These are phyloP conservation scores for Ophiostoma ips DNA, from an alignment of 2,329 filamentous ascomycete genomes.

Conservation along the genomic window DNA sequence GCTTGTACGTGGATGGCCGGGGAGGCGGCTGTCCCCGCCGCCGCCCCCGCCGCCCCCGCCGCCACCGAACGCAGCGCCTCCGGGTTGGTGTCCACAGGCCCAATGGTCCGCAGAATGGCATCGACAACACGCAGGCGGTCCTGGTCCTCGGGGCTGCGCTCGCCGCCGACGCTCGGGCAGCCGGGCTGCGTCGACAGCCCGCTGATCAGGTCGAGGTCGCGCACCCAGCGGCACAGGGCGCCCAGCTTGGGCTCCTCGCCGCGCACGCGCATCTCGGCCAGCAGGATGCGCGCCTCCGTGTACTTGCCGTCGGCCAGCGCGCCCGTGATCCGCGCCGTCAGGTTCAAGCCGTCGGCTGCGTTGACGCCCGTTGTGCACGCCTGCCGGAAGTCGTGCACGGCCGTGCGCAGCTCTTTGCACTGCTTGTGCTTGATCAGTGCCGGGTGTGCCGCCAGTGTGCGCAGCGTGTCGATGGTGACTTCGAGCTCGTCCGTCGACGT, in stretches of 20 bases:
- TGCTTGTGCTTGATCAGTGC: conserved; percentile 52
- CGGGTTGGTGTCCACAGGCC: conserved; percentile 40
- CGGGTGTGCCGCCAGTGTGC: conserved; percentile 43
- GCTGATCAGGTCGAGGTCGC: conserved; percentile 55
- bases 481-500: conserved; percentile 53
- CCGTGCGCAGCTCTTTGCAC: conserved; percentile 51
- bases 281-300: conserved; percentile 47
- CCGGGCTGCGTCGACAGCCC: conserved; percentile 38
- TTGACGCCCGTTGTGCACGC: conserved; percentile 54
- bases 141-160: conserved; percentile 32
- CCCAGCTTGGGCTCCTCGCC: conserved; percentile 51
- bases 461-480: conserved; percentile 50
- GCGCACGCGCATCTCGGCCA: conserved; percentile 58
- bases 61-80: conserved; percentile 14
- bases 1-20: conserved; percentile 42
- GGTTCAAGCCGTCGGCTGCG: conserved; percentile 42
- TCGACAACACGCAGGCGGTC: conserved; percentile 49
- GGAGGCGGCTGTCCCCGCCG: too few species aligned
- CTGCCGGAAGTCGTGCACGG: conserved; percentile 55
- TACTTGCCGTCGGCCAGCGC: conserved; percentile 53
- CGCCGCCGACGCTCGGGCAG: conserved; percentile 11
- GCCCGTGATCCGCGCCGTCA: conserved; percentile 52
- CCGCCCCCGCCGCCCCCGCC: too few species aligned
- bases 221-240: conserved; percentile 57
- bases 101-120: conserved; percentile 47